Percentiles rank a stretch among this genome's conserved stretches.
Evolutionary conservation across 202 grass and related monocot genomes (phyloP).

Genomic region (Digitaria exilis): DNA sequence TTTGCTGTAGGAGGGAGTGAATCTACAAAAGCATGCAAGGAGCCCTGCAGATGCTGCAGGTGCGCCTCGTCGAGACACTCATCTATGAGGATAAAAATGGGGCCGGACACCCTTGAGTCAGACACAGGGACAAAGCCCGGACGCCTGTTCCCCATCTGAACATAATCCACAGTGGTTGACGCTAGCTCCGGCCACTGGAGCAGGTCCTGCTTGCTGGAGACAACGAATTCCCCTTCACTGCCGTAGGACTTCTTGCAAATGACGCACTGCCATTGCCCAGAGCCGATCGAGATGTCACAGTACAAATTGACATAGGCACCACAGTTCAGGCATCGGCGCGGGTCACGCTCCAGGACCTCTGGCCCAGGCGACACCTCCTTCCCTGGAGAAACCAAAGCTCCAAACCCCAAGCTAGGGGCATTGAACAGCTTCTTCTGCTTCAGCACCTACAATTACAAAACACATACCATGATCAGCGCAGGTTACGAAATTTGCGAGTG

Average conservation of each 20-base stretch:
- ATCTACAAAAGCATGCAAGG: constrained; percentile 97
- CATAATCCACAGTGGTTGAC: constrained; percentile 73
- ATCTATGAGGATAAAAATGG: constrained; percentile 93
- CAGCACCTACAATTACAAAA: constrained; percentile 63
- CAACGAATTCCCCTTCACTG: constrained; percentile 83
- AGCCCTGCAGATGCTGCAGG: constrained; percentile 94
- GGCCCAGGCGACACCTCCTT: constrained; percentile 69
- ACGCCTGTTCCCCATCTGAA: constrained; percentile 67
- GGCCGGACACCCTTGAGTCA: constrained; percentile 69
- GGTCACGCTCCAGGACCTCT: constrained; percentile 70
- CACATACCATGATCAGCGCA: constrained; percentile 1
- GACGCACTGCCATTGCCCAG: constrained; percentile 90
- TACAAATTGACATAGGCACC: constrained; percentile 86
- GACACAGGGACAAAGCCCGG: constrained; percentile 73
- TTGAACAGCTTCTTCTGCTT: constrained; percentile 88
- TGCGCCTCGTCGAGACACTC: constrained; percentile 89
- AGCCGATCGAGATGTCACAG: constrained; percentile 66
- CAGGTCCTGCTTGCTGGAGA: constrained; percentile 79
- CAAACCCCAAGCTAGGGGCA: constrained; percentile 85
- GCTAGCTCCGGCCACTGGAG: constrained; percentile 72
- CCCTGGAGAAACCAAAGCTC: constrained; percentile 82
- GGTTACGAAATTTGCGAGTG: not conserved
- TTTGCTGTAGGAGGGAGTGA: constrained; percentile 69
- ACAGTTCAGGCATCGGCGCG: constrained; percentile 70
- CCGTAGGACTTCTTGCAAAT: constrained; percentile 80